Evolutionary conservation across 441 rosid genomes (phyloP).

Genomic region (Eruca vesicaria): DNA sequence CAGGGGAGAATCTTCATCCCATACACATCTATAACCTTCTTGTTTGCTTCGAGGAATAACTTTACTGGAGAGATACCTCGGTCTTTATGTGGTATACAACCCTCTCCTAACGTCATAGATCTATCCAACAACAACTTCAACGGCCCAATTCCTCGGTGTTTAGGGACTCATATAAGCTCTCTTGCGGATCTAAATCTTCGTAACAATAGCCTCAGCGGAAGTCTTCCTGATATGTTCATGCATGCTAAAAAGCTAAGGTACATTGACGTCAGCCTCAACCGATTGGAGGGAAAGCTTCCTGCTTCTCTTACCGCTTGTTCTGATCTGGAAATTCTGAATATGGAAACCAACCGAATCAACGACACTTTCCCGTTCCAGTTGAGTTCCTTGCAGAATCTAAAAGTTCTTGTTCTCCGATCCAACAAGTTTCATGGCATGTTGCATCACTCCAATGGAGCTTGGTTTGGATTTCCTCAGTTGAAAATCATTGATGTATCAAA

Average conservation of each 20-base stretch:
- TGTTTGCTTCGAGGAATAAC: slow-evolving; percentile 35
- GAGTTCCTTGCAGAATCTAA: not conserved
- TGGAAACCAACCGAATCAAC: slow-evolving; percentile 3
- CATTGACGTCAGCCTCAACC: slow-evolving; percentile 8
- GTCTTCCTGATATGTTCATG: not conserved
- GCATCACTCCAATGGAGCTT: not conserved
- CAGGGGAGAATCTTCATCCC: not conserved
- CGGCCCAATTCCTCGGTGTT: slow-evolving; percentile 2
- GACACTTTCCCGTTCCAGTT: slow-evolving; percentile 10
- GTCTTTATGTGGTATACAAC: not conserved
- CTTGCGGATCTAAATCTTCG: not conserved
- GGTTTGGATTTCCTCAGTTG: slow-evolving; percentile 2
- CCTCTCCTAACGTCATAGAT: not conserved
- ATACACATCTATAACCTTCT: not conserved
- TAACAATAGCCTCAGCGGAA: not conserved
- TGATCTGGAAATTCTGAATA: not conserved
- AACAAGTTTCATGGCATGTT: slow-evolving; percentile 7
- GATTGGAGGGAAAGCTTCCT: slow-evolving; percentile 9
- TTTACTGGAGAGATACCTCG: slow-evolving; percentile 24
- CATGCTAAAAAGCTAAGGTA: not conserved
- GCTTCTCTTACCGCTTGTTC: not conserved
- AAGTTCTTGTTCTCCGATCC: slow-evolving; percentile 18
- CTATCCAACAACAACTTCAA: not conserved
- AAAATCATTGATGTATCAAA: slow-evolving; percentile 6
- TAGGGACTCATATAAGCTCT: not conserved